Evolutionary conservation across 2,329 filamentous ascomycete genomes (phyloP).

Genomic region (Sordariomycetes sp.): DNA sequence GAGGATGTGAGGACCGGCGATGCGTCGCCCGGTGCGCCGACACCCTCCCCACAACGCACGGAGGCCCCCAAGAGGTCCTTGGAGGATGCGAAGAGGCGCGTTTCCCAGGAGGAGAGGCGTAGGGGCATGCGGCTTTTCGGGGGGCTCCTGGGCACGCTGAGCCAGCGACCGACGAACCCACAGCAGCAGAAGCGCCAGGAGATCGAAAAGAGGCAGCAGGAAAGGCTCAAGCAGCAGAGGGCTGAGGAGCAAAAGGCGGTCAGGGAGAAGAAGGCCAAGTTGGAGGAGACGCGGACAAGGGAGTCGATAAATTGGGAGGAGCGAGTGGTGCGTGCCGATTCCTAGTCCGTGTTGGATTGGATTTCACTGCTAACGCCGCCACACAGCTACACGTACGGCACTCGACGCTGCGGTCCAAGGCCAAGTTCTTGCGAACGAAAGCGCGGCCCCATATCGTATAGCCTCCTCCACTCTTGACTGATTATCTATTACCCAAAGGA

Average conservation of each 20-base stretch:
- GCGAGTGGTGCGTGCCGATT: conserved; percentile 52
- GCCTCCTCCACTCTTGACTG: conserved; percentile 19
- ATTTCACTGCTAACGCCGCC: not conserved
- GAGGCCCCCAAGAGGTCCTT: not conserved
- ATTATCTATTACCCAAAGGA: not conserved
- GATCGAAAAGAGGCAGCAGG: conserved; percentile 73
- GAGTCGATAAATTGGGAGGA: conserved; percentile 70
- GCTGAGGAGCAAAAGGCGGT: conserved; percentile 59
- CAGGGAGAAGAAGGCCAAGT: conserved; percentile 52
- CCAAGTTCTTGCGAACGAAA: conserved; percentile 63
- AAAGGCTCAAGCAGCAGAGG: conserved; percentile 62
- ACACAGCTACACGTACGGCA: conserved; percentile 65
- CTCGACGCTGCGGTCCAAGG: conserved; percentile 57
- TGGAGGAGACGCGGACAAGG: conserved; percentile 48
- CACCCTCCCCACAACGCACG: not conserved
- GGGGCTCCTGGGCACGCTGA: conserved; percentile 66
- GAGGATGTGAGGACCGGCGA: not conserved
- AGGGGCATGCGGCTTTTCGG: conserved; percentile 81
- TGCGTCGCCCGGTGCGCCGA: not conserved
- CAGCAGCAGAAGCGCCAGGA: conserved; percentile 63
- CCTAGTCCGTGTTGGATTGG: not conserved
- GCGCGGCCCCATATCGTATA: conserved; percentile 62
- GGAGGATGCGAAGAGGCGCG: conserved; percentile 1
- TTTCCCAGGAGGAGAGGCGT: conserved; percentile 62
- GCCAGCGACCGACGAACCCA: conserved; percentile 50